These are phyloP conservation scores for Solanum arcanum DNA, from an alignment of 257 asterid species.

Conservation along the genomic window DNA sequence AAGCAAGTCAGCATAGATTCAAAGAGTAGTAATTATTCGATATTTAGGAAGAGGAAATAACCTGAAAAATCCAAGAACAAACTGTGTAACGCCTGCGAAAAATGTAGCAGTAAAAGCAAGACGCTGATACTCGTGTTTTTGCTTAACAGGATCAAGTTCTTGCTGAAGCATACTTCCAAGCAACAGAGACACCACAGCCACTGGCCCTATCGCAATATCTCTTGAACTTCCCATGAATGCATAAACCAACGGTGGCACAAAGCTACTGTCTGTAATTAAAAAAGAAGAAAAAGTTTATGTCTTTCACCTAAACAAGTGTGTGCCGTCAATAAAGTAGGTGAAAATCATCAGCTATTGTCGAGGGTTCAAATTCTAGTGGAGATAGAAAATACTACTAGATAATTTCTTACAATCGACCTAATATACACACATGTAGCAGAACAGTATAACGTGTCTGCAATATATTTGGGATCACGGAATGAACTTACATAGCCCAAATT, in stretches of 20 bases:
- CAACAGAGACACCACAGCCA: conserved; percentile 74
- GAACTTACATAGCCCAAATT: conserved; percentile 62
- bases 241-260: conserved; percentile 70
- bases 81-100: conserved; percentile 63
- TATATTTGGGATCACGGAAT: neutral
- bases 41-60: neutral
- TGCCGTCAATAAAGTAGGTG: neutral
- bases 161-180: conserved; percentile 52
- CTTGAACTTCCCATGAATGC: conserved; percentile 83
- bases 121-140: conserved; percentile 36
- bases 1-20: neutral
- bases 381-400: neutral
- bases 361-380: neutral
- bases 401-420: neutral
- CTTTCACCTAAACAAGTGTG: neutral
- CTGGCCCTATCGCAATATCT: conserved; percentile 84
- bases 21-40: neutral
- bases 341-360: neutral
- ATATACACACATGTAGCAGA: neutral
- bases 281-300: neutral
- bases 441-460: neutral
- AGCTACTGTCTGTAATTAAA: conserved; percentile 48
- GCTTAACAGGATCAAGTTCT: conserved; percentile 43
- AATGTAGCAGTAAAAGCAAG: conserved; percentile 72
- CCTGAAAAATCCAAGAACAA: conserved; percentile 64